These are phyloP conservation scores for Blastobotrys illinoisensis DNA, from an alignment of 1,139 yeast species.

Conservation along the genomic window DNA sequence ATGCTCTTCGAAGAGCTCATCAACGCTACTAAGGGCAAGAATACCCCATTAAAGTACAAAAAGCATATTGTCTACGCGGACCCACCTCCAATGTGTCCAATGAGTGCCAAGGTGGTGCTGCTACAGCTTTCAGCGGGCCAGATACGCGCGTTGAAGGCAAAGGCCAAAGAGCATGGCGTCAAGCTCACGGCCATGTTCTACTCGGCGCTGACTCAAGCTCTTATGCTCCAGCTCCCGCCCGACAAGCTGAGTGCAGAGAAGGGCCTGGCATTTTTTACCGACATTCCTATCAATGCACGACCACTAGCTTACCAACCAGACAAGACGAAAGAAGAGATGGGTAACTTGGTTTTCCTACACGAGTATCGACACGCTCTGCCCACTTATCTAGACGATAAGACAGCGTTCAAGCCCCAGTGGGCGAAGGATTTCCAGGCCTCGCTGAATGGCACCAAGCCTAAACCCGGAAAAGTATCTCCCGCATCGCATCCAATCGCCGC, in stretches of 20 bases:
- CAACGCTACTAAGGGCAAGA: neutral
- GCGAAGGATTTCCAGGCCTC: constrained; percentile 10
- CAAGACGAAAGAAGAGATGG: constrained; percentile 6
- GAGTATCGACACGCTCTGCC: neutral
- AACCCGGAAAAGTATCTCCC: neutral
- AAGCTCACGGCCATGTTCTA: constrained; percentile 13
- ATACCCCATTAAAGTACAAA: neutral
- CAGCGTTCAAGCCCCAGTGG: constrained; percentile 10
- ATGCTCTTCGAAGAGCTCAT: neutral
- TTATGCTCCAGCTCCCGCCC: constrained; percentile 5
- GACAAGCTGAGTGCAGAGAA: constrained; percentile 3
- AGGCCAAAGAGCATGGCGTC: constrained; percentile 12
- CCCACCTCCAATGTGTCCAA: neutral
- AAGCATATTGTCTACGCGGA: neutral
- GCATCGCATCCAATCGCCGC: constrained; percentile 1
- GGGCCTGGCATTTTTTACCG: constrained; percentile 4
- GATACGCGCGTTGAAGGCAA: constrained; percentile 1
- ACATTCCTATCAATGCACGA: constrained; percentile 10
- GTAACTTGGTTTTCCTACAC: constrained; percentile 6
- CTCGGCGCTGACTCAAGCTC: constrained; percentile 13
- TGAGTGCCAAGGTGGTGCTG: neutral
- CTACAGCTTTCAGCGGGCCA: neutral
- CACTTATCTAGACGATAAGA: neutral
- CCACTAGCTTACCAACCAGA: constrained; percentile 5
- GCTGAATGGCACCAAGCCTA: neutral